Conservation (phyloP, 2,329 filamentous ascomycete species). For the Botrytis hyacinthi region DNA sequence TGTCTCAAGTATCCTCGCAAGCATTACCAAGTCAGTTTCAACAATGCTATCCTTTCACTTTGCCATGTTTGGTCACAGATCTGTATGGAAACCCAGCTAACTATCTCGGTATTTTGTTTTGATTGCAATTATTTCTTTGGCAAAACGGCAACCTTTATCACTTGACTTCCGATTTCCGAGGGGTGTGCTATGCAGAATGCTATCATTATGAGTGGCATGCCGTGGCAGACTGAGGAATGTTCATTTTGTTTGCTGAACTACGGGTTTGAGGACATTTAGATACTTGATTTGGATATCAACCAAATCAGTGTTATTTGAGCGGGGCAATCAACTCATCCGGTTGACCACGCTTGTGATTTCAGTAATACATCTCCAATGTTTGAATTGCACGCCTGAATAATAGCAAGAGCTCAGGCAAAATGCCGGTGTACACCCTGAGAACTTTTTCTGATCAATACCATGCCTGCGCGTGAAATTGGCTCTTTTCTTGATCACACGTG, state of each 20-base stretch:
- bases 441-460: fast-evolving
- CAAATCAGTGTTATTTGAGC: neutral
- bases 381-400: neutral
- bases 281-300: neutral
- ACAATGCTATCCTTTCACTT: neutral
- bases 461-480: neutral
- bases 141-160: neutral
- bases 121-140: neutral
- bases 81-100: neutral
- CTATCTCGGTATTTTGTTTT: no score
- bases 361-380: neutral
- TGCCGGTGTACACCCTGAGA: neutral
- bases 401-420: neutral
- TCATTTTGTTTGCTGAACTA: neutral
- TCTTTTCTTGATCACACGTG: neutral
- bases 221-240: neutral
- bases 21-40: neutral
- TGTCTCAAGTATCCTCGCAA: no score
- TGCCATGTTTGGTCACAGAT: neutral
- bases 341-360: neutral
- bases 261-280: neutral
- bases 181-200: neutral
- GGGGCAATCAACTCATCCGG: neutral
- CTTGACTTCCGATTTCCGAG: neutral
- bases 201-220: neutral